Base-by-base conservation (phyloP, 73 alveolate genomes). In the Paramecium pentaurelia region DNA sequence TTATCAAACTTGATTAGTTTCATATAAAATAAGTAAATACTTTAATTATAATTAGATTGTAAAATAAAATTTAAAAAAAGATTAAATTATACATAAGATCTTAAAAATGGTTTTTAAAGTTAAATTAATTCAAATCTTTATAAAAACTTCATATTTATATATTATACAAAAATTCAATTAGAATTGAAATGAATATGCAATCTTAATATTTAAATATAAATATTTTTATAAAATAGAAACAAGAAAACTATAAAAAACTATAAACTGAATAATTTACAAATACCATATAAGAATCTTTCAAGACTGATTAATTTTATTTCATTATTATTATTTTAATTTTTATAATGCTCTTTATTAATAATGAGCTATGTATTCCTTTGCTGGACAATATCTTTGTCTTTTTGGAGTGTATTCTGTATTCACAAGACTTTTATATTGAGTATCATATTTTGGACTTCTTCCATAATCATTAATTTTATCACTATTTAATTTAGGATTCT, bases 341-440 rank as follows among this genome's bases (percentile, higher is more conserved):
- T 22, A 64, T 64, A 64, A 28, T 64, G 84, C 22, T 64, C 84
- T 64, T 64, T 64, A 28, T 32, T 64, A 28, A 64, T 64, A 64
- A 64, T 64, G 84, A 64, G 84, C 84, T 11, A 64, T 28, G 75
- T 80, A 80, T 40, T 80, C 71, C 27, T 80, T 80, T 2, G 91
- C 91, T 10, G 91, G 91, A 47, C 91, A 80, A 49, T 25, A 36
- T 28, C 58, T 2, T 44, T 80, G 49, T 20, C 58, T 80, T 64
- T 80, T 80, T n/a, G 91, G 91, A 27, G 91, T 80, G 75, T 40
- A 80, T 80, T 80, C 91, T 3, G 73, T 18, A 45, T 80, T 80
- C 27, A 47, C 47, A 4, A 80, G 58, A 45, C 58, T 80, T 44
- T 47, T 80, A 45, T 12, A 80, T 49, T 80, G 30, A 22, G 47